Evolutionary conservation across 2,329 filamentous ascomycete genomes (phyloP), one percentile per base, ranked within the genome.

Genomic region (Nothomitra cinnamomea): DNA sequence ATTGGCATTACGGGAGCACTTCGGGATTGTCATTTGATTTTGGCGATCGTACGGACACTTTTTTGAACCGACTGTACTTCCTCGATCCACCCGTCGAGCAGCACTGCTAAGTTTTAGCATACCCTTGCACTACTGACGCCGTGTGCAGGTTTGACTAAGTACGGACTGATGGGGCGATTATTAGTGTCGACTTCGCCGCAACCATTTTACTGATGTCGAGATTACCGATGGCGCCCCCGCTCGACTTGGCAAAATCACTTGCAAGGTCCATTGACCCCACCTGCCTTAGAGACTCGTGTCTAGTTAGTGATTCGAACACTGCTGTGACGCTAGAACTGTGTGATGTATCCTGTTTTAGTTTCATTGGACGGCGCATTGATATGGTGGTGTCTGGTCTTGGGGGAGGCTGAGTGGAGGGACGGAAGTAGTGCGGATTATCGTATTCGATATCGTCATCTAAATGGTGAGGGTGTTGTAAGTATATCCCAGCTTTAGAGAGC

Each of bases 261-360:
- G 49, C 32, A 4, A 25, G 49, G 12, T 56, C 49, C 1, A 65
- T 58, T 54, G 80, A 77, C 1, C 76, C 70, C 58, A 89, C 38
- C 38, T 41, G 38, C 38, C 15, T 4, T n/a, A 41, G 38, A 41
- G 15, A 19, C 38, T 41, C 15, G 38, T 41, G 38, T n/a, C 38
- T 41, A 5, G 38, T 41, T n/a, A 41, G 38, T 13, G 38, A 41
- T 5, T 19, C 38, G 15, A 41, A n/a, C 5, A 41, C 38, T 41
- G 21, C 6, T 15, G 19, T 13, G 43, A 47, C 21, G 19, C 13
- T 12, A 2, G 43, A 21, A 47, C 43, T 21, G 19, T 41, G 4
- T n/a, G 38, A n/a, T 41, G 38, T 13, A 41, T 19, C 5, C 38
- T 4, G 5, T 19, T 3, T n/a, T 41, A 13, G 5, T 4, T 5